These are phyloP conservation scores for Pisolithus sp. DNA, from an alignment of 768 basidiomycete species.

Conservation along the genomic window DNA sequence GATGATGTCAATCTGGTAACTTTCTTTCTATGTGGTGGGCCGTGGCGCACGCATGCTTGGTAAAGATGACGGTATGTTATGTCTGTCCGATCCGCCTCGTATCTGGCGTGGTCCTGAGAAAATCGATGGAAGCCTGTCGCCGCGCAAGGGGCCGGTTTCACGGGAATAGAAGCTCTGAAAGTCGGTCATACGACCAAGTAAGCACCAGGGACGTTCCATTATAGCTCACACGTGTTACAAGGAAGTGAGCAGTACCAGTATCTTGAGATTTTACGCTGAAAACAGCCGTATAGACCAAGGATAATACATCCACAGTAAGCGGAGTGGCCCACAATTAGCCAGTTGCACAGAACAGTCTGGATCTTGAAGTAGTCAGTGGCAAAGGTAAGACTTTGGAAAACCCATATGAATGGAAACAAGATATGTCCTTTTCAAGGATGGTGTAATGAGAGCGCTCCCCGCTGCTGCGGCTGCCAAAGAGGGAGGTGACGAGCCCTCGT, in stretches of 20 bases:
- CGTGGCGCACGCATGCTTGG: constrained; percentile 1
- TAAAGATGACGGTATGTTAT: constrained; percentile 2
- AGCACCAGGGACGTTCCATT: background rate
- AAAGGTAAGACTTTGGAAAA: constrained; percentile 16
- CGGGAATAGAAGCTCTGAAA: constrained; percentile 10
- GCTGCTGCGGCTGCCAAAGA: background rate
- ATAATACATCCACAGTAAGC: background rate
- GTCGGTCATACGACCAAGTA: constrained; percentile 10
- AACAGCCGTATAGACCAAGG: background rate
- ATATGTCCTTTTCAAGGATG: constrained; percentile 14
- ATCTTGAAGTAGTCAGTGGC: constrained; percentile 25
- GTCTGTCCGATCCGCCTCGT: constrained; percentile 10
- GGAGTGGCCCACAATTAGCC: constrained; percentile 22
- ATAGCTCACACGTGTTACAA: background rate
- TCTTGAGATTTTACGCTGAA: background rate
- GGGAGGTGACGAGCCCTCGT: background rate
- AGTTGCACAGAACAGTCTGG: constrained; percentile 12
- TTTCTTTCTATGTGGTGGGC: background rate
- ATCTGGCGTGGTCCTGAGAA: constrained; percentile 26
- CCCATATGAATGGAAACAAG: constrained; percentile 19
- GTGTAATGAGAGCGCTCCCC: background rate
- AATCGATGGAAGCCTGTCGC: constrained; percentile 24
- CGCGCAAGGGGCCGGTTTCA: constrained; percentile 19
- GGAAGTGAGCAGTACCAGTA: background rate
- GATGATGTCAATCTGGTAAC: background rate